Evolutionary conservation across 768 basidiomycete species (phyloP).

Genomic region (Termitomyces sp.): DNA sequence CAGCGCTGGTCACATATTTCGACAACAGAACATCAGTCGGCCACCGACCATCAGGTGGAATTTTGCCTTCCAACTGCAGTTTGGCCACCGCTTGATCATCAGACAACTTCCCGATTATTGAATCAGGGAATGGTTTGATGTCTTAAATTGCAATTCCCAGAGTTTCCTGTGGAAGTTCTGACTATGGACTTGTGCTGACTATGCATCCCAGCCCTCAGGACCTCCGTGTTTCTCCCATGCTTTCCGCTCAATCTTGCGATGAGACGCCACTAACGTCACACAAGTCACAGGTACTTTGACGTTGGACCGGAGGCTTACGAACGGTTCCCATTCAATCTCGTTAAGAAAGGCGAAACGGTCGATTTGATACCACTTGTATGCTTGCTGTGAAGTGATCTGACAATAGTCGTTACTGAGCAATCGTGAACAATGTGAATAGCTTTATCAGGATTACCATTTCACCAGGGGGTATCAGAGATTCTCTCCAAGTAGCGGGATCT

Average conservation of each 20-base stretch:
- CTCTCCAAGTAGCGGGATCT: neutral
- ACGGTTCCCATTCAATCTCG: neutral
- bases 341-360: neutral
- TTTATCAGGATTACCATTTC: neutral
- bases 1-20: neutral
- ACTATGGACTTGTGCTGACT: neutral
- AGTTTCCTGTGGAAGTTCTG: neutral
- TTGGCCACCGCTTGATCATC: neutral
- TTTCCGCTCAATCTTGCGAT: conserved; percentile 4
- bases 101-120: neutral
- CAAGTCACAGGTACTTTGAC: too few species aligned
- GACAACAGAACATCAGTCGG: too few species aligned
- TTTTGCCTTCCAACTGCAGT: neutral
- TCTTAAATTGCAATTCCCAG: neutral
- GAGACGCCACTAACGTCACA: neutral
- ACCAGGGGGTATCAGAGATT: neutral
- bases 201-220: conserved; percentile 1
- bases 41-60: neutral
- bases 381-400: neutral
- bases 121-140: neutral
- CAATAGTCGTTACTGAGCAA: too few species aligned
- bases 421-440: too few species aligned
- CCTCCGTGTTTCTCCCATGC: conserved; percentile 11
- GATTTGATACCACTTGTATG: neutral
- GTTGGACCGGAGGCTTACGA: neutral